Evolutionary conservation across 2,329 filamentous ascomycete species (phyloP).

Genomic region (Apiospora arundinis): DNA sequence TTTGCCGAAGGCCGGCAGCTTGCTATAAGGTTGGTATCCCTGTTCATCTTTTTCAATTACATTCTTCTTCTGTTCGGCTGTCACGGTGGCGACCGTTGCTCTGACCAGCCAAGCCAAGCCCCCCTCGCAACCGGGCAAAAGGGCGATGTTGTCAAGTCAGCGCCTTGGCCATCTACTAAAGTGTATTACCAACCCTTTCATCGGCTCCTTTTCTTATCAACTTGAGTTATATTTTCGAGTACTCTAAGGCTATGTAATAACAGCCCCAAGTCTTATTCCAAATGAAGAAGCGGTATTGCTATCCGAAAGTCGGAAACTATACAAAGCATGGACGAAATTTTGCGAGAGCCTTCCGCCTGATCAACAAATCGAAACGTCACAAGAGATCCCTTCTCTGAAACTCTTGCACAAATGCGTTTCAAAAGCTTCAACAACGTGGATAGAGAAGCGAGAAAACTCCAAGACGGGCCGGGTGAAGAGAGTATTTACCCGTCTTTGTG

Average conservation of each 20-base stretch:
- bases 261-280: background rate
- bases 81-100: too few relatives aligned
- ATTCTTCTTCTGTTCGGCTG: too few relatives aligned
- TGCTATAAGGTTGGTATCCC: too few relatives aligned
- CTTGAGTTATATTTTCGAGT: too few relatives aligned
- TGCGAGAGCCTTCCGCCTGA: constrained; percentile 19
- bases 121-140: too few relatives aligned
- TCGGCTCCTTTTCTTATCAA: too few relatives aligned
- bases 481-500: constrained; percentile 20
- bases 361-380: background rate
- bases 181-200: too few relatives aligned
- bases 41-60: too few relatives aligned
- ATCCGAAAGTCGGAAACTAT: constrained; percentile 1
- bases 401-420: background rate
- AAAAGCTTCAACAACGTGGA: background rate
- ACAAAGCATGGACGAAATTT: constrained; percentile 24
- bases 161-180: too few relatives aligned
- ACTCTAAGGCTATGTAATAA: too few relatives aligned
- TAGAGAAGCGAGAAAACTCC: background rate
- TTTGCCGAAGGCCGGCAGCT: background rate
- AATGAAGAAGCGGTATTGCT: background rate
- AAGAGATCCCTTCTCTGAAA: background rate
- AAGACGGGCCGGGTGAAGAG: background rate
- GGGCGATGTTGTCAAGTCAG: too few relatives aligned
- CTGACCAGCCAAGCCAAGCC: too few relatives aligned